Percentiles rank a stretch among this genome's conserved stretches.
Conservation (phyloP, 495 filamentous ascomycete species). For the Penicillium cataractarum region DNA sequence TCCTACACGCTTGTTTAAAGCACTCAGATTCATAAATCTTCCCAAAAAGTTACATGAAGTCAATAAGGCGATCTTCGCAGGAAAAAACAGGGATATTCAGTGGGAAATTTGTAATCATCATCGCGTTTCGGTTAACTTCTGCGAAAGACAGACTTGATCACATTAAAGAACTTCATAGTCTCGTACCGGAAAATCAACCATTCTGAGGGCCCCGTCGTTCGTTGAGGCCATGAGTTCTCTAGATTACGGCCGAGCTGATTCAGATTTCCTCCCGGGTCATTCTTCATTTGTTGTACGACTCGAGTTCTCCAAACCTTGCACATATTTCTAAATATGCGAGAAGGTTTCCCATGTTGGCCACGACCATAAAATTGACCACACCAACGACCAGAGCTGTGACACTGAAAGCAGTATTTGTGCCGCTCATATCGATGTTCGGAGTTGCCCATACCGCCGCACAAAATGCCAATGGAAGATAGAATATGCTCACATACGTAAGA, state of each 20-base stretch:
- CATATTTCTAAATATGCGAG: background rate
- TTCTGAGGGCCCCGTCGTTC: background rate
- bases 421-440: background rate
- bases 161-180: background rate
- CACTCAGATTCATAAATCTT: background rate
- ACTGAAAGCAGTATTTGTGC: slow-evolving; percentile 2
- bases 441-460: background rate
- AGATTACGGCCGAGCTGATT: background rate
- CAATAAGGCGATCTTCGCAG: background rate
- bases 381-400: background rate
- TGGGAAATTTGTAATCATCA: background rate
- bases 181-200: background rate
- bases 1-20: background rate
- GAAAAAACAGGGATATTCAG: background rate
- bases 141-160: background rate
- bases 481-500: background rate
- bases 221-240: background rate
- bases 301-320: background rate
- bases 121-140: background rate
- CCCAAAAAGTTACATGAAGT: background rate
- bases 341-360: background rate
- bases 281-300: background rate
- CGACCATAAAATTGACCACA: background rate
- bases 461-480: background rate
- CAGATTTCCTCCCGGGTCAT: background rate